These are phyloP conservation scores for Knufia petricola DNA, from an alignment of 2,329 filamentous ascomycete genomes.

Conservation along the genomic window DNA sequence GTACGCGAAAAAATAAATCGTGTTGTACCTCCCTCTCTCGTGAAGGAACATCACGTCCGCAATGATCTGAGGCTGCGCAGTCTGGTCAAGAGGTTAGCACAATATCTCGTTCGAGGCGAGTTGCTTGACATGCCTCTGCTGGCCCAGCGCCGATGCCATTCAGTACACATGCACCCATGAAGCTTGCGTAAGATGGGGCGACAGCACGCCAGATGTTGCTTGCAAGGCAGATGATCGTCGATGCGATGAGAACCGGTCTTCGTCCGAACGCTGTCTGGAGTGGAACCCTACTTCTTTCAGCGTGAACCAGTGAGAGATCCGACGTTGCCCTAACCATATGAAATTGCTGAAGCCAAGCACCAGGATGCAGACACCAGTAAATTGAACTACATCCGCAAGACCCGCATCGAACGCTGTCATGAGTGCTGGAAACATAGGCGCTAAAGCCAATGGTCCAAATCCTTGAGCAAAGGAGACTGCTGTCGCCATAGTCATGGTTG, in stretches of 20 bases:
- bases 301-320: background rate
- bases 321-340: slow-evolving; percentile 38
- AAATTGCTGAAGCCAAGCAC: slow-evolving; percentile 52
- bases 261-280: slow-evolving; percentile 47
- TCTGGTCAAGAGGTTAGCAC: slow-evolving; percentile 26
- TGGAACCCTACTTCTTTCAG: slow-evolving; percentile 35
- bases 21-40: slow-evolving; percentile 54
- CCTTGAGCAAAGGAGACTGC: slow-evolving; percentile 44
- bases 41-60: slow-evolving; percentile 57
- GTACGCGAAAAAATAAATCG: slow-evolving; percentile 45
- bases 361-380: slow-evolving; percentile 48
- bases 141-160: slow-evolving; percentile 56
- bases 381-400: slow-evolving; percentile 46
- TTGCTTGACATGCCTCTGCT: slow-evolving; percentile 35
- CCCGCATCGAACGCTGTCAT: slow-evolving; percentile 47
- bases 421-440: slow-evolving; percentile 51
- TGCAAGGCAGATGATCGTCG: slow-evolving; percentile 43
- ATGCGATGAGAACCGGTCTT: slow-evolving; percentile 44
- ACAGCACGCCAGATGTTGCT: slow-evolving; percentile 50
- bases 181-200: slow-evolving; percentile 49
- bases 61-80: slow-evolving; percentile 52
- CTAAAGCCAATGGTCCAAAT: slow-evolving; percentile 44
- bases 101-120: background rate
- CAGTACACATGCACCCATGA: slow-evolving; percentile 54
- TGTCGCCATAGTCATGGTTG: slow-evolving; percentile 38